Conservation (phyloP, 106 monocot species). For the Amphibolis antarctica region DNA sequence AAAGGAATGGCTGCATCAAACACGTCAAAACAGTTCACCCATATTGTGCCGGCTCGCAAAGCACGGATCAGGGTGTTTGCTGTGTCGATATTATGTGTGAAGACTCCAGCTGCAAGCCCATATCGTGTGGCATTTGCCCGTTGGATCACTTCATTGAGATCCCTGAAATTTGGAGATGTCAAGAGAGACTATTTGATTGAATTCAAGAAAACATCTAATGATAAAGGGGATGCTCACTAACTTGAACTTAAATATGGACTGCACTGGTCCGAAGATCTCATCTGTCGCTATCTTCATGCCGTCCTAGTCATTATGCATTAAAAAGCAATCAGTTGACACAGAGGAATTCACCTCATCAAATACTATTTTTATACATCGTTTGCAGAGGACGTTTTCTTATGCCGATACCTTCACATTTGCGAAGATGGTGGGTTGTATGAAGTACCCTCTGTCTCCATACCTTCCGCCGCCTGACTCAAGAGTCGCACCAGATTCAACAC, state of each 20-base stretch:
- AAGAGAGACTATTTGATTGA: neutral
- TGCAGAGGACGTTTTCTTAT: neutral
- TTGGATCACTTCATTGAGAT: slow-evolving; percentile 70
- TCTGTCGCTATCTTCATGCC: slow-evolving; percentile 72
- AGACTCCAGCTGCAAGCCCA: slow-evolving; percentile 83
- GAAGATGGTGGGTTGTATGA: slow-evolving; percentile 78
- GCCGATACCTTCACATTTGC: slow-evolving; percentile 63
- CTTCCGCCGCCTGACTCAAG: slow-evolving; percentile 72
- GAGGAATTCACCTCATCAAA: neutral
- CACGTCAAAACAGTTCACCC: slow-evolving; percentile 83
- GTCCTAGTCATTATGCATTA: slow-evolving; percentile 29
- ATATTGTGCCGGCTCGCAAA: slow-evolving; percentile 47
- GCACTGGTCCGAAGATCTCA: slow-evolving; percentile 93
- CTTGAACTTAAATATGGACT: slow-evolving; percentile 89
- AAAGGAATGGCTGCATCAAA: slow-evolving; percentile 89
- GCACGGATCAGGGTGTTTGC: slow-evolving; percentile 76
- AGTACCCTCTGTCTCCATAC: slow-evolving; percentile 63
- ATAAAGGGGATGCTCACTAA: slow-evolving; percentile 16
- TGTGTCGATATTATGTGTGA: slow-evolving; percentile 61
- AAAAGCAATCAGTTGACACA: neutral
- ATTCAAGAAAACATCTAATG: neutral
- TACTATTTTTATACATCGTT: neutral
- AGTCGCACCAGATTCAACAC: slow-evolving; percentile 55
- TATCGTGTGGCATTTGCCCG: slow-evolving; percentile 48
- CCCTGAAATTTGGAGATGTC: slow-evolving; percentile 29